These are phyloP conservation scores for Suillus lakei DNA, from an alignment of 768 basidiomycete species.

Conservation along the genomic window DNA sequence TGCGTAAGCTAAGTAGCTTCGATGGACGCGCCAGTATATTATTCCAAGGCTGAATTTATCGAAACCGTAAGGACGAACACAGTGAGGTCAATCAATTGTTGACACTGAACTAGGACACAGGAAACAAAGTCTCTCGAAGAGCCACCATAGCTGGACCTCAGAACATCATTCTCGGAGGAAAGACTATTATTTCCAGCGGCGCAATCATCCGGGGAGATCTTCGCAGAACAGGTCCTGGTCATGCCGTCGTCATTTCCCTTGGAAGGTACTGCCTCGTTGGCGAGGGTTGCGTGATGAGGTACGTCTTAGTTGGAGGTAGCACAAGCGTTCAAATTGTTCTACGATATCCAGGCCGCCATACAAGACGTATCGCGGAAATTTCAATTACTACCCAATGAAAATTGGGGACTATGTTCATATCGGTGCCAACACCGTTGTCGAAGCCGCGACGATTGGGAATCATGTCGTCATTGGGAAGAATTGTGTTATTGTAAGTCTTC, in stretches of 20 bases:
- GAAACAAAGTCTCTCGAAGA: slow-evolving; percentile 93
- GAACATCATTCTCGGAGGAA: slow-evolving; percentile 97
- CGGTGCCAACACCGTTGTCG: slow-evolving; percentile 85
- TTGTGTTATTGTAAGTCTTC: slow-evolving; percentile 80
- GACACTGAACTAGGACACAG: slow-evolving; percentile 71
- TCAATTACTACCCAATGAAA: slow-evolving; percentile 98
- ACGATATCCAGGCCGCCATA: slow-evolving; percentile 68
- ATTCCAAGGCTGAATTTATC: slow-evolving; percentile 84
- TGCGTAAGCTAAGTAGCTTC: neutral
- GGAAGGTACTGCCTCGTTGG: slow-evolving; percentile 93
- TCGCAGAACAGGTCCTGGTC: slow-evolving; percentile 84
- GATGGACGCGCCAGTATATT: slow-evolving; percentile 80
- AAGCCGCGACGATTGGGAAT: slow-evolving; percentile 94
- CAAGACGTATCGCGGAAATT: slow-evolving; percentile 87
- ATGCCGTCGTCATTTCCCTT: slow-evolving; percentile 91
- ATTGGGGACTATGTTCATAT: slow-evolving; percentile 96
- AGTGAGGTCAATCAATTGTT: slow-evolving; percentile 1
- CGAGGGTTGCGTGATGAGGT: slow-evolving; percentile 90
- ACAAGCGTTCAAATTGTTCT: neutral
- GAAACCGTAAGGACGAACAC: slow-evolving; percentile 67
- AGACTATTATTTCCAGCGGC: slow-evolving; percentile 90
- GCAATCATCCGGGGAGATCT: slow-evolving; percentile 95
- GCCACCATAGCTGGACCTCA: slow-evolving; percentile 92
- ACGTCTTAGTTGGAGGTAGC: slow-evolving; percentile 20
- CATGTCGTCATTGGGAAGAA: slow-evolving; percentile 95